A percentile compares a stretch with the other conserved stretches of the same genome.
Evolutionary conservation across 2,329 filamentous ascomycete genomes (phyloP).

Genomic region (Cytospora schulzeri): DNA sequence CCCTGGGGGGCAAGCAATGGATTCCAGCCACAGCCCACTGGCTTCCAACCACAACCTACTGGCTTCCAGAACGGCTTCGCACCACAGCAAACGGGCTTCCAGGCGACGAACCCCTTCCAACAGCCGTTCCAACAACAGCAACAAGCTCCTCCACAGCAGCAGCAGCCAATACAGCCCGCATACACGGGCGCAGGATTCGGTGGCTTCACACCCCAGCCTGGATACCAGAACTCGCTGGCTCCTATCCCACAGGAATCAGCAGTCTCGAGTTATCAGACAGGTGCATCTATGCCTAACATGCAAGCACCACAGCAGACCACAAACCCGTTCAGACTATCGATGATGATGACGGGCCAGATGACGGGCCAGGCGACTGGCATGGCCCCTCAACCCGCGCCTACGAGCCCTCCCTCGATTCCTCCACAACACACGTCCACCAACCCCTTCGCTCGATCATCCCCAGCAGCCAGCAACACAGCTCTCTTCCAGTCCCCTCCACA

Average conservation of each 20-base stretch:
- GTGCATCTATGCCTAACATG: conserved; percentile 46
- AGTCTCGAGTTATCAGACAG: conserved; percentile 52
- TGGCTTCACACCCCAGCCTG: conserved; percentile 70
- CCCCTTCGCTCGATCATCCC: conserved; percentile 74
- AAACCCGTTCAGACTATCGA: conserved; percentile 93
- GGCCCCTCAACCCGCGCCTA: conserved; percentile 38
- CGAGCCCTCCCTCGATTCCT: conserved; percentile 43
- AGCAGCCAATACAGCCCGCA: conserved; percentile 44
- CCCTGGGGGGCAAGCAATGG: conserved; percentile 29
- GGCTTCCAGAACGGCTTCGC: conserved; percentile 47
- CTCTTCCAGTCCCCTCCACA: conserved; percentile 47
- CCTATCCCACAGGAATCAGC: conserved; percentile 60
- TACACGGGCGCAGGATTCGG: conserved; percentile 79
- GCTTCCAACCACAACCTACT: conserved; percentile 44
- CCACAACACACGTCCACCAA: conserved; percentile 71
- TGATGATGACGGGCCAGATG: conserved; percentile 66
- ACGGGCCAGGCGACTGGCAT: conserved; percentile 55
- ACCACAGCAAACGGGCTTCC: conserved; percentile 44
- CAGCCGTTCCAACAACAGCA: conserved; percentile 42
- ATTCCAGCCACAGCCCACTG: conserved; percentile 42
- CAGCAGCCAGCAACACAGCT: conserved; percentile 38
- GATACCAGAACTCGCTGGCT: conserved; percentile 56
- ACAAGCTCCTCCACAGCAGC: conserved; percentile 41
- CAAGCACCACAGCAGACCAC: conserved; percentile 65
- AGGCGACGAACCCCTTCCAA: conserved; percentile 47